A percentile compares a stretch with the other conserved stretches of the same genome.
Evolutionary conservation across 2,329 filamentous ascomycete genomes (phyloP).

Genomic region (Aspergillus floridensis): DNA sequence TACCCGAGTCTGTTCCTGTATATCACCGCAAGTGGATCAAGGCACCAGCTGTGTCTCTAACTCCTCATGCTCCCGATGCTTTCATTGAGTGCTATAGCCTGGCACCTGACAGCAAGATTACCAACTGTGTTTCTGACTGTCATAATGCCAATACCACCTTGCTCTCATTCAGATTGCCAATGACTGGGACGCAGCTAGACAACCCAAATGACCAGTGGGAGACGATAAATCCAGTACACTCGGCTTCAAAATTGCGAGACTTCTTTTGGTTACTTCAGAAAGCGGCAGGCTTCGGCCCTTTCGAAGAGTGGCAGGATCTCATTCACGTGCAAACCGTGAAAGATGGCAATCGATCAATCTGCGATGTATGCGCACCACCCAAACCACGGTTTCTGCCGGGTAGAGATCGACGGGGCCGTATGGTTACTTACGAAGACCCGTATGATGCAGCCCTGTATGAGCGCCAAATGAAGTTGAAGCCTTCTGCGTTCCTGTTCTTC

Average conservation of each 20-base stretch:
- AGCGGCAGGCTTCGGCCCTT: constrained; percentile 24
- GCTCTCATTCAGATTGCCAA: constrained; percentile 26
- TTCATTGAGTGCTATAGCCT: constrained; percentile 24
- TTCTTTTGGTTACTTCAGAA: constrained; percentile 36
- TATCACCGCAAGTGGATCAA: constrained; percentile 32
- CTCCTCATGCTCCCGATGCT: constrained; percentile 15
- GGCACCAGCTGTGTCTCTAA: constrained; percentile 23
- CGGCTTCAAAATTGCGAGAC: constrained; percentile 22
- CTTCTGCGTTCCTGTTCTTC: constrained; percentile 44
- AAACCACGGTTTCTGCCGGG: constrained; percentile 37
- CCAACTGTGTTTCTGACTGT: constrained; percentile 24
- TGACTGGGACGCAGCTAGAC: constrained; percentile 16
- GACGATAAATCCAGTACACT: constrained; percentile 26
- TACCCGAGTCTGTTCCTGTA: constrained; percentile 22
- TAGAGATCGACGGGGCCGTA: constrained; percentile 23
- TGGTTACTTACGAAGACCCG: constrained; percentile 52
- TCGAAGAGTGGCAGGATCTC: constrained; percentile 30
- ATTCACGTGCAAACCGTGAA: background rate
- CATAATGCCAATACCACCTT: constrained; percentile 33
- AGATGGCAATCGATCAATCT: constrained; percentile 11
- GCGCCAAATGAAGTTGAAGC: constrained; percentile 48
- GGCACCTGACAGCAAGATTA: constrained; percentile 12
- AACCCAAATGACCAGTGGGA: constrained; percentile 25
- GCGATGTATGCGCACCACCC: constrained; percentile 31
- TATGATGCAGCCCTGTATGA: constrained; percentile 52